Percentiles rank a stretch among this genome's conserved stretches.
These are phyloP conservation scores for Orbilia javanica DNA, from an alignment of 2,329 filamentous ascomycete species.

Conservation along the genomic window DNA sequence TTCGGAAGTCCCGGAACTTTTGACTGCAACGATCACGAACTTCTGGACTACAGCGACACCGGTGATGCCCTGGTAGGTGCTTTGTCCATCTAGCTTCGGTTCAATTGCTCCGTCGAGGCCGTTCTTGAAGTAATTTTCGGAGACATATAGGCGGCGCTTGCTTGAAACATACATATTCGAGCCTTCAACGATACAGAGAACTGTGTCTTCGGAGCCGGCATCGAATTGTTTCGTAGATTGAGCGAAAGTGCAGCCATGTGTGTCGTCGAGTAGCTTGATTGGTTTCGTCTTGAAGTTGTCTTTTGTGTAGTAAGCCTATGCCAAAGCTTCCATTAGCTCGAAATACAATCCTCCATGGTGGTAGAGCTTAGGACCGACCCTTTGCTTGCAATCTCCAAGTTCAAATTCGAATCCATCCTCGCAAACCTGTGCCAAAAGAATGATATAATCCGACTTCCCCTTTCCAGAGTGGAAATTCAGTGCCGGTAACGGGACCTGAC, in stretches of 20 bases:
- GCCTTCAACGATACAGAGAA: constrained; percentile 84
- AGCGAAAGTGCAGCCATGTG: constrained; percentile 87
- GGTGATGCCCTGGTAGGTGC: constrained; percentile 81
- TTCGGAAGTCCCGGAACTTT: constrained; percentile 83
- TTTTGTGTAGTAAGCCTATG: constrained; percentile 77
- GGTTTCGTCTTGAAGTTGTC: constrained; percentile 82
- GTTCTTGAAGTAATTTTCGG: constrained; percentile 82
- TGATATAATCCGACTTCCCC: constrained; percentile 74
- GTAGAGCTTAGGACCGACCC: constrained; percentile 63
- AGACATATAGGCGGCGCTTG: constrained; percentile 82
- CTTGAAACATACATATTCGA: constrained; percentile 77
- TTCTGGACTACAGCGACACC: constrained; percentile 87
- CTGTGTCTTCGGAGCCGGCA: constrained; percentile 75
- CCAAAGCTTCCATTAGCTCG: constrained; percentile 63
- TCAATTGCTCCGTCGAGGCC: constrained; percentile 72
- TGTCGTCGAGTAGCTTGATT: constrained; percentile 75
- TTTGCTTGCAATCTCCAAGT: constrained; percentile 74
- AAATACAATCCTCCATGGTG: constrained; percentile 63
- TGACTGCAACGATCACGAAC: constrained; percentile 85
- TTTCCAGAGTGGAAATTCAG: constrained; percentile 81
- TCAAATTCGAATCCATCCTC: constrained; percentile 74
- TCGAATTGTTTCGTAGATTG: constrained; percentile 80
- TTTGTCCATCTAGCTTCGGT: constrained; percentile 79
- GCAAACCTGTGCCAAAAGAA: constrained; percentile 76
- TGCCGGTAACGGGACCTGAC: constrained; percentile 69